phyloP scores from a whole-genome alignment of 352 stramenopile genomes.

The Aphanomyces euteiches region DNA sequence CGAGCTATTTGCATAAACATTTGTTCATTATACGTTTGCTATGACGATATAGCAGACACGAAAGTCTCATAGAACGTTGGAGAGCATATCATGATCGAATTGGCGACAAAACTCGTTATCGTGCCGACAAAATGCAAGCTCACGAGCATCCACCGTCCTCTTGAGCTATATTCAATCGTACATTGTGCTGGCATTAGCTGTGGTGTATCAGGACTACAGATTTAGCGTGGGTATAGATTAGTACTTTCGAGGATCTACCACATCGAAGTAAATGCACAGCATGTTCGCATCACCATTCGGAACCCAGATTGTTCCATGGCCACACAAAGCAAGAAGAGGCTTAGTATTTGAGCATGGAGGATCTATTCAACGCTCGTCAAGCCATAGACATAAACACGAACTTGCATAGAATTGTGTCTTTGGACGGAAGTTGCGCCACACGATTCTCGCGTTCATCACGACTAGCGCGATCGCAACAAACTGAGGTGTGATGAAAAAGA shows the following conservation, averaged over 20 bases:
- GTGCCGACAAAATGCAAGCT: conserved; percentile 15
- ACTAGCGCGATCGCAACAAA: conserved; percentile 1
- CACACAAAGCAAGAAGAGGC: background rate
- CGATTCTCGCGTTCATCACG: background rate
- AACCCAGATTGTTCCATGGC: conserved; percentile 3
- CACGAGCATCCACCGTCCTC: background rate
- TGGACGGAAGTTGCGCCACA: background rate
- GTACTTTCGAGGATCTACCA: background rate
- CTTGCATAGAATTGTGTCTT: background rate
- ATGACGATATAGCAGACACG: background rate
- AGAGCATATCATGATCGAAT: background rate
- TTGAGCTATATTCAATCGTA: background rate
- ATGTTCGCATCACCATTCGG: background rate
- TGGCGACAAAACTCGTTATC: background rate
- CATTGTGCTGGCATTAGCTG: background rate
- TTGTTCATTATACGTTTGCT: no score
- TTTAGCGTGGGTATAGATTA: no score
- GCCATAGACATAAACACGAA: background rate
- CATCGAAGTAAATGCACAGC: background rate
- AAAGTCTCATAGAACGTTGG: background rate
- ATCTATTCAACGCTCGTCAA: conserved; percentile 1
- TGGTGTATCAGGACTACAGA: background rate
- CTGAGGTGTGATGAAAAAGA: conserved; percentile 4
- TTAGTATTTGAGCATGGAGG: background rate
- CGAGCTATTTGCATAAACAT: conserved; percentile 24